A percentile compares a stretch with the other conserved stretches of the same genome.
Conservation (phyloP, 1,284 basidiomycete genomes). For the Pseudozyma hubeiensis region DNA sequence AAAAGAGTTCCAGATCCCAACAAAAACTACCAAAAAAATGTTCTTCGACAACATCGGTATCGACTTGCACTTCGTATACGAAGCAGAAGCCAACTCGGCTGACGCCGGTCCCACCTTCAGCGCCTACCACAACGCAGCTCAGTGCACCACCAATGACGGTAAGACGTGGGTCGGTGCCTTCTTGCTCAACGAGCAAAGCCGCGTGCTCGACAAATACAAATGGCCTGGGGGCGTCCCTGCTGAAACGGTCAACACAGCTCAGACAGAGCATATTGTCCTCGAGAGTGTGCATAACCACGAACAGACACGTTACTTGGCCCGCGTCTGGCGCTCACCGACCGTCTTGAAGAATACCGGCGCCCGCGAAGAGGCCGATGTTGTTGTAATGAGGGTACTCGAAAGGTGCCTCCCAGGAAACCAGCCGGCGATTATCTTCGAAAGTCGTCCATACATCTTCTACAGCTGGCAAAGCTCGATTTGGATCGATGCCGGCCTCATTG, state of each 20-base stretch:
- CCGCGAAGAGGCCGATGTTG: neutral
- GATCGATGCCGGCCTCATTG: conserved; percentile 15
- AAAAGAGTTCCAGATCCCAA: conserved; percentile 5
- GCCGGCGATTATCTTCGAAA: neutral
- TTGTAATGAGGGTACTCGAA: conserved; percentile 1
- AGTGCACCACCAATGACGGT: neutral
- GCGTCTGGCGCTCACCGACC: conserved; percentile 9
- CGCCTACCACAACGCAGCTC: conserved; percentile 10
- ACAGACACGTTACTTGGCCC: conserved; percentile 3
- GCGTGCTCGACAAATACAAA: conserved; percentile 1
- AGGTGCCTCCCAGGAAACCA: neutral
- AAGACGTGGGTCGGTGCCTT: conserved; percentile 11
- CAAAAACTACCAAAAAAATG: conserved; percentile 10
- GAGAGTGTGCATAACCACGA: conserved; percentile 1
- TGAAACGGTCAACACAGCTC: neutral
- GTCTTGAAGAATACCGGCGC: neutral
- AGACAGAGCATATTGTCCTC: conserved; percentile 6
- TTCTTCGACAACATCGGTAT: conserved; percentile 25
- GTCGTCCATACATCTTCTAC: neutral
- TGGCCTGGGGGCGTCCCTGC: neutral
- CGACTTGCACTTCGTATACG: conserved; percentile 26
- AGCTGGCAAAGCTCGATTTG: conserved; percentile 1
- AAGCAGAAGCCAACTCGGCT: conserved; percentile 2
- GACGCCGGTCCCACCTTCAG: conserved; percentile 7
- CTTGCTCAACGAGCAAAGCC: conserved; percentile 11